Evolutionary conservation across 371 early-diverging fungal genomes (phyloP), one percentile per base, ranked within the genome.

Genomic region (Zancudomyces culisetae): DNA sequence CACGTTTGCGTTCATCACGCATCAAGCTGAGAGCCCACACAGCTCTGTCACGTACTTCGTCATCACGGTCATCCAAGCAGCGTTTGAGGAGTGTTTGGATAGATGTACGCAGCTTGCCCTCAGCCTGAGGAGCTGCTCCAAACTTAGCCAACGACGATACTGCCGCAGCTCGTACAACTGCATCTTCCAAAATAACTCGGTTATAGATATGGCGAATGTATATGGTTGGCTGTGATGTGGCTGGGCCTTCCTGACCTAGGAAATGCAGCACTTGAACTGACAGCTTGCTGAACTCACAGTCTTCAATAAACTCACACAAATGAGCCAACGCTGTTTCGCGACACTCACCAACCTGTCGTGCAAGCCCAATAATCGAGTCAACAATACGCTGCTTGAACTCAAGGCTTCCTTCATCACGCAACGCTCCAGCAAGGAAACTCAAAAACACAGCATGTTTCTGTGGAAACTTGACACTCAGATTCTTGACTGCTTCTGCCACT

Each of bases 271-370:
- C 85, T 40, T 90, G 83, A 42, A 94, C 96, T 15, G 94, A 90
- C 3, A 98, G 77, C 66, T 90, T 90, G 22, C 90, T 83, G 66
- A 91, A 96, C 66, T 96, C 97, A 70, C 98, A 98, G 64, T 98
- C 98, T 63, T 98, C 98, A 60, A 98, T 98, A 64, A 98, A 96
- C 71, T 98, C 98, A 66, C 97, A 96, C 45, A 98, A 73, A 55
- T 93, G 90, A 13, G 88, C 83, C 24, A 98, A 73, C 12, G 94
- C 95, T 55, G 83, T 73, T 64, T 95, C 95, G 66, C 86, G 90
- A 63, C 84, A 82, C 59, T 90, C 90, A 2, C 90, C 87, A 58
- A 94, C 87, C 55, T 80, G 77, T 59, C 85, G 79, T 58, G 92
- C 80, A 68, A 98, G 81, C 53, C 94, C 95, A 66, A 93, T 83